Base-by-base conservation (phyloP, 495 filamentous ascomycete species). In the Lindgomyces ingoldianus region DNA sequence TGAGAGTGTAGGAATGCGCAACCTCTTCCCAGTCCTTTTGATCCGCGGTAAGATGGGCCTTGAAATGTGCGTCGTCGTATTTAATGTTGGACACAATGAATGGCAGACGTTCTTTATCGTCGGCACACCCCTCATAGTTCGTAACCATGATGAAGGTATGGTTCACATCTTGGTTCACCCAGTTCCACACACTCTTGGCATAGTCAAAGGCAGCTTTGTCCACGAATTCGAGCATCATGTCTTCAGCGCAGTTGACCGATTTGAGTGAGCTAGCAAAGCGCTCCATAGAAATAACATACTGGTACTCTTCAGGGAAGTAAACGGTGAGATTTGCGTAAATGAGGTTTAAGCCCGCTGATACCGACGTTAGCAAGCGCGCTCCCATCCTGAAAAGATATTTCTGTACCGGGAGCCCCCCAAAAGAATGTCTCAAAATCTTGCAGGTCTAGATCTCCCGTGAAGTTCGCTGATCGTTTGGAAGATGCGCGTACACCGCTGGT, bases 181-280 rank as follows among this genome's bases (percentile, higher is more conserved):
- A 68, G 25, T 68, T 44, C 65, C 65, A 68, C 1, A 48, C 36
- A 12, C 21, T 22, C 18, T 55, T 46, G 0, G 65, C 65, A 22
- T 64, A 64, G 10, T 56, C 46, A 26, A 63, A 68, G 4, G 51
- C 46, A 1, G 51, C 30, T 2, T 68, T 36, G 25, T 68, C 47
- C 18, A 52, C 64, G 59, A 68, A 68, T 33, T 64, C 60, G 39
- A 68, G 65, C 46, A 53, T 60, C 51, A 68, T 58, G 19, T 63
- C 59, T 11, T 58, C 46, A n/a, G 44, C 24, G 36, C 65, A 68
- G 3, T 68, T 33, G 30, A 68, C 60, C 6, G 59, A 58, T 33
- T 64, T 57, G 24, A 68, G 53, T 24, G 33, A 58, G 12, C 48
- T 46, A 22, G 51, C 59, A 44, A 68, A 68, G 8, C 44, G 46